Evolutionary conservation across 768 basidiomycete genomes (phyloP).

Genomic region (Tulasnella sp.): DNA sequence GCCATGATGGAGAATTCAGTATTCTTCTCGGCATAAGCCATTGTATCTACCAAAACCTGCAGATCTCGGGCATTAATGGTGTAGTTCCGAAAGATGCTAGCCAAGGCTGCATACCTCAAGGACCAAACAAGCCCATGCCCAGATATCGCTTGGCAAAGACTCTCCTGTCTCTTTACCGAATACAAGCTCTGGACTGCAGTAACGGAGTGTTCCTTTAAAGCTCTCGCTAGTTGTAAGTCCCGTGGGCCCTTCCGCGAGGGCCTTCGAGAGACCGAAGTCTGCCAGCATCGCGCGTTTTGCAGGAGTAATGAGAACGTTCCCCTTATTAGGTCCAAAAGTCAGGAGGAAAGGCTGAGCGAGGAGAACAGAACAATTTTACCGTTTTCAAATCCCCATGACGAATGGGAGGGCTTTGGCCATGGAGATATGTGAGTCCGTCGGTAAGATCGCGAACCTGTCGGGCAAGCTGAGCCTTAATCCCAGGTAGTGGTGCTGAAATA

Average conservation of each 20-base stretch:
- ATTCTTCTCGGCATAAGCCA: not conserved
- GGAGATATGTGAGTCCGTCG: not conserved
- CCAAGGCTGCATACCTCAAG: not conserved
- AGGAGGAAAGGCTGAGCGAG: not conserved
- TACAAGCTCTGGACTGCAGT: constrained; percentile 14
- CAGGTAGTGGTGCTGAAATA: not conserved
- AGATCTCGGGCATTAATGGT: not conserved
- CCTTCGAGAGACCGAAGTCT: constrained; percentile 8
- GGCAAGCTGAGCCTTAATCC: too few species aligned
- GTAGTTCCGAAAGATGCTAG: not conserved
- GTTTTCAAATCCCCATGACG: constrained; percentile 6
- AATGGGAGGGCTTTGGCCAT: not conserved
- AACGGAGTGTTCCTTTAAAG: constrained; percentile 6
- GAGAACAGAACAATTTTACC: not conserved
- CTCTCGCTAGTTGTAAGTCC: constrained; percentile 5
- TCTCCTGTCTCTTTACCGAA: not conserved
- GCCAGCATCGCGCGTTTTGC: not conserved
- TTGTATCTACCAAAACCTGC: not conserved
- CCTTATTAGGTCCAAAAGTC: not conserved
- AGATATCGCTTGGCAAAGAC: not conserved
- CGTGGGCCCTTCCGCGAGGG: not conserved
- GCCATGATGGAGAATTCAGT: not conserved
- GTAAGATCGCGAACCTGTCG: not conserved
- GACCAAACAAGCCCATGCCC: constrained; percentile 11
- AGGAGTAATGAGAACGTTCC: not conserved